A percentile compares a stretch with the other conserved stretches of the same genome.
These are phyloP conservation scores for Boletus rex-veris DNA, from an alignment of 768 basidiomycete species.

Conservation along the genomic window DNA sequence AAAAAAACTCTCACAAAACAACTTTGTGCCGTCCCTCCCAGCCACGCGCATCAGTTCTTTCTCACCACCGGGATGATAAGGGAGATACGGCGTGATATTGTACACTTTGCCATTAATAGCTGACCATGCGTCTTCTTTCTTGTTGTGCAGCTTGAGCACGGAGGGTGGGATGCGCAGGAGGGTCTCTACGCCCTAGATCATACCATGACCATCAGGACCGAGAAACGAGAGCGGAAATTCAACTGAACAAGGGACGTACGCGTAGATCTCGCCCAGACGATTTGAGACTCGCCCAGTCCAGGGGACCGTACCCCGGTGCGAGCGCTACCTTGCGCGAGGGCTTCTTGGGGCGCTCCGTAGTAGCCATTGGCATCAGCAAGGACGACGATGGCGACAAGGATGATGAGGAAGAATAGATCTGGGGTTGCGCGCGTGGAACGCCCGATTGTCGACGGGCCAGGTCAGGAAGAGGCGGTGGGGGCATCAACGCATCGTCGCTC, in stretches of 20 bases:
- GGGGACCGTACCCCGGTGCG: constrained; percentile 83
- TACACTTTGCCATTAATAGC: constrained; percentile 92
- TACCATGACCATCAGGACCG: neutral
- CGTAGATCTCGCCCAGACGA: constrained; percentile 75
- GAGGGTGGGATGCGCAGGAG: constrained; percentile 71
- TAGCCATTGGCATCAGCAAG: constrained; percentile 57
- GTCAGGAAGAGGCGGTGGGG: constrained; percentile 42
- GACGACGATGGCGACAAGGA: constrained; percentile 33
- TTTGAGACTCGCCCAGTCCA: constrained; percentile 94
- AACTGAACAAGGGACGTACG: constrained; percentile 39
- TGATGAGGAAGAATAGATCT: neutral
- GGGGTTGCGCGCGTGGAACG: constrained; percentile 20
- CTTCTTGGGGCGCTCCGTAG: constrained; percentile 55
- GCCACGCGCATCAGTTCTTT: constrained; percentile 93
- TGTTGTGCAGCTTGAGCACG: constrained; percentile 77
- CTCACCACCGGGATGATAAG: constrained; percentile 93
- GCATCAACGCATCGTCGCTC: constrained; percentile 52
- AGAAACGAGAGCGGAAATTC: too few relatives aligned
- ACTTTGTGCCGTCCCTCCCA: constrained; percentile 89
- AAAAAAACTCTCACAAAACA: constrained; percentile 67
- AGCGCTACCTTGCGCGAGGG: constrained; percentile 82
- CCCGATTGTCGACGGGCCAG: constrained; percentile 37
- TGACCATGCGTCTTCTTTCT: constrained; percentile 87
- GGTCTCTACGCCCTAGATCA: constrained; percentile 61
- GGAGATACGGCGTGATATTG: constrained; percentile 89